phyloP scores from a whole-genome alignment of 2,329 filamentous ascomycete species.

The Epichloe scottii region DNA sequence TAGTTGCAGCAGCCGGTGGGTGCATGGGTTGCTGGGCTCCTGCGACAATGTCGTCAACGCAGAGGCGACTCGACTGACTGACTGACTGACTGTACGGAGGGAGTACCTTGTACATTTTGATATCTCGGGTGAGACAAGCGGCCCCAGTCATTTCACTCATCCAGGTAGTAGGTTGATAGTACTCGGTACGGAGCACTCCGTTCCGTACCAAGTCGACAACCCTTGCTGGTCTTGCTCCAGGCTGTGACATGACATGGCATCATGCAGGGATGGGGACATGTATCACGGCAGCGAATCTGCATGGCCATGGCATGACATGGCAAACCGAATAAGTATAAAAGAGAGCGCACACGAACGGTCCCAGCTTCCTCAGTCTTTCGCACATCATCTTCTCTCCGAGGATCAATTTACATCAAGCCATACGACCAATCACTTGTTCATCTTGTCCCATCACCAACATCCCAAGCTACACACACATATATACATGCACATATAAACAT shows the following conservation, averaged over 20 bases:
- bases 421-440: background rate
- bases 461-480: too few species aligned
- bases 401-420: background rate
- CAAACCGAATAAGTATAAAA: background rate
- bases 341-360: background rate
- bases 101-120: too few species aligned
- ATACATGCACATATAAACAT: background rate
- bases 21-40: background rate
- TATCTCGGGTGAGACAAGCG: background rate
- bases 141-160: background rate
- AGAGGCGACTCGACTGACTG: background rate
- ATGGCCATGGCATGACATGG: background rate
- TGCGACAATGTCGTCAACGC: slow-evolving; percentile 2
- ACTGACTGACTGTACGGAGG: background rate
- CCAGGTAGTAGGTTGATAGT: background rate
- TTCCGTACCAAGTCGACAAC: slow-evolving; percentile 1
- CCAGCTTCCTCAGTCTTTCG: background rate
- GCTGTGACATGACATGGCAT: background rate
- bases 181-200: too few species aligned
- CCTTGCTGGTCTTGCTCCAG: background rate
- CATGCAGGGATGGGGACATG: background rate
- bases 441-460: background rate
- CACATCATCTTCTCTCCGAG: background rate
- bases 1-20: too few species aligned
- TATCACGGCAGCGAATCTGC: background rate